phyloP scores from a whole-genome alignment of 306 rosid species.

The Inga laurina region DNA sequence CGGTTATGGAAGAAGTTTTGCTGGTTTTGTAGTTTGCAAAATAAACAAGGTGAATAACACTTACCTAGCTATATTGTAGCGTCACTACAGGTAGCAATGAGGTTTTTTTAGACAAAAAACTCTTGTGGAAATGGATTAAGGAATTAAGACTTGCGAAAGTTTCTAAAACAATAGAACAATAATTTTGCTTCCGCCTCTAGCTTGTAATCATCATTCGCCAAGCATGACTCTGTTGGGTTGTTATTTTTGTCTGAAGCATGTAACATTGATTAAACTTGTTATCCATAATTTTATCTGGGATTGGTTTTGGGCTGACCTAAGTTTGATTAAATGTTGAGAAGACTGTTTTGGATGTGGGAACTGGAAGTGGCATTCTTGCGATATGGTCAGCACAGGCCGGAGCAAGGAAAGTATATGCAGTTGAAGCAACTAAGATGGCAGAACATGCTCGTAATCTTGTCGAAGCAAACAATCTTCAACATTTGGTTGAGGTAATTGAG shows the following conservation, averaged over 20 bases:
- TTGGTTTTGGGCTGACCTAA: slow-evolving; percentile 27
- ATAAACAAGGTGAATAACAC: neutral
- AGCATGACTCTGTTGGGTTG: neutral
- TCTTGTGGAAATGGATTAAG: neutral
- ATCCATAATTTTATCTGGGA: slow-evolving; percentile 16
- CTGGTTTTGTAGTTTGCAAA: neutral
- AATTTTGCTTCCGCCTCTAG: neutral
- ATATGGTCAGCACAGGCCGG: slow-evolving; percentile 99
- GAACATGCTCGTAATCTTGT: slow-evolving; percentile 87
- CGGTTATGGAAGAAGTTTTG: neutral
- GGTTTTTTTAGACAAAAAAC: too few relatives aligned
- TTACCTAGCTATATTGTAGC: neutral
- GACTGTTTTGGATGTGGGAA: slow-evolving; percentile 97
- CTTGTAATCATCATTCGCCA: neutral
- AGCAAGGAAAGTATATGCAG: slow-evolving; percentile 97
- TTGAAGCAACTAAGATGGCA: slow-evolving; percentile 95
- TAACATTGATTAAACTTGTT: neutral
- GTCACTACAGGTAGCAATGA: neutral
- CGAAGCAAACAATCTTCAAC: slow-evolving; percentile 70
- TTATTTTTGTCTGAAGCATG: neutral
- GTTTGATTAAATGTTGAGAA: slow-evolving; percentile 40
- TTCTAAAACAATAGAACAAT: neutral
- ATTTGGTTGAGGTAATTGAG: slow-evolving; percentile 82
- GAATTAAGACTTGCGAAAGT: neutral
- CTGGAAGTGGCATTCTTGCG: slow-evolving; percentile 99